Conservation (phyloP, 2,329 filamentous ascomycete genomes). For the Penicillium crustosum region DNA sequence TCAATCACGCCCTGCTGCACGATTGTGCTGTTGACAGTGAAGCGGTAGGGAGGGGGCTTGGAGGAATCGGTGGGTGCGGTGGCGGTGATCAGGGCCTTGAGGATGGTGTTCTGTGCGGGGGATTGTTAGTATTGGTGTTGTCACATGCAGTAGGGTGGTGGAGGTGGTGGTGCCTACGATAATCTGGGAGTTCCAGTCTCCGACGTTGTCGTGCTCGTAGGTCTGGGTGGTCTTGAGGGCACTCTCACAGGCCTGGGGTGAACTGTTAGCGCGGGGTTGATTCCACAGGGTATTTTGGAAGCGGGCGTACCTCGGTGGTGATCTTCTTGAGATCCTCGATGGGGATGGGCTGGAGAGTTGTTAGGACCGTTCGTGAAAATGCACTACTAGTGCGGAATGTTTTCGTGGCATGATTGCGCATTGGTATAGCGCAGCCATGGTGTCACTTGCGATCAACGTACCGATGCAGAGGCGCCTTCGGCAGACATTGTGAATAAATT, state of each 20-base stretch:
- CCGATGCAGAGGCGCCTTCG: constrained; percentile 30
- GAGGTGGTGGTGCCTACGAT: constrained; percentile 64
- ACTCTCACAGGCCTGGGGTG: constrained; percentile 73
- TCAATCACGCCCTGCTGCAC: constrained; percentile 76
- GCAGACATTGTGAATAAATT: constrained; percentile 32
- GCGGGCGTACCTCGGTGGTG: constrained; percentile 68
- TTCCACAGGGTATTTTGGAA: not conserved
- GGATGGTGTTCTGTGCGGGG: constrained; percentile 37
- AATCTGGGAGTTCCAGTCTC: constrained; percentile 86
- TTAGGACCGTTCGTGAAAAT: constrained; percentile 11
- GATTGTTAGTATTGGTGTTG: not conserved
- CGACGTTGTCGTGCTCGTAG: constrained; percentile 85
- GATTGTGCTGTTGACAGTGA: constrained; percentile 96
- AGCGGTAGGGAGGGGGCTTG: constrained; percentile 71
- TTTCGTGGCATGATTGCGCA: constrained; percentile 4
- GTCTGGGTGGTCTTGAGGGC: constrained; percentile 71
- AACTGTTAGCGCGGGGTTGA: constrained; percentile 11
- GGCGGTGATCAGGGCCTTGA: constrained; percentile 44
- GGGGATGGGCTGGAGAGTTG: constrained; percentile 64
- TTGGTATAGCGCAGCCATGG: not conserved
- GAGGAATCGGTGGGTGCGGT: constrained; percentile 39
- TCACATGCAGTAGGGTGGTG: not conserved
- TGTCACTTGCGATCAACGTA: constrained; percentile 20
- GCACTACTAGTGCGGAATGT: not conserved
- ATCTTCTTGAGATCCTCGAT: constrained; percentile 80